phyloP scores from a whole-genome alignment of 1,284 basidiomycete genomes.

The Leccinum solheimii region DNA sequence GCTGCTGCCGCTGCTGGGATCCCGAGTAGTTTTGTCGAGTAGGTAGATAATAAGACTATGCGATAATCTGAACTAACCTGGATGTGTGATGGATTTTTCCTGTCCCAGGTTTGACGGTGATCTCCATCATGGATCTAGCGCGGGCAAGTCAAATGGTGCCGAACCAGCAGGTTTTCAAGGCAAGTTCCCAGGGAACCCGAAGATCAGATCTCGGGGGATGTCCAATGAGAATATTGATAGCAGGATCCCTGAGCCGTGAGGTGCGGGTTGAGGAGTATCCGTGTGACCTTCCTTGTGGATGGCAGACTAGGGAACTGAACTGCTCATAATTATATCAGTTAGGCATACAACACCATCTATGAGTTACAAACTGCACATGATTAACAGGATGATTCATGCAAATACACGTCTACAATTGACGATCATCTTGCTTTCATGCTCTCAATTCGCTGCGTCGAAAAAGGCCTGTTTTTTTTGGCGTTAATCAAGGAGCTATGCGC shows the following conservation, averaged over 20 bases:
- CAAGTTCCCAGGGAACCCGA: background rate
- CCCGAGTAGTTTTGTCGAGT: background rate
- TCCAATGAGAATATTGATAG: background rate
- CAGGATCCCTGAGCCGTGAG: background rate
- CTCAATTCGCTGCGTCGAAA: background rate
- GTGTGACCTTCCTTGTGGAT: background rate
- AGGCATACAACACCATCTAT: background rate
- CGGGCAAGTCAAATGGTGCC: background rate
- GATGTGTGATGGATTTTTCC: background rate
- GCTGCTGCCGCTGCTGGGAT: background rate
- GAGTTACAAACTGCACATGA: background rate
- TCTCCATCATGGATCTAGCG: background rate
- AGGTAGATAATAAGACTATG: background rate
- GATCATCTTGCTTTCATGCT: background rate
- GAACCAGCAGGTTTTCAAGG: background rate
- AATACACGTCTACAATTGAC: background rate
- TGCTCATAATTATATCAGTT: background rate
- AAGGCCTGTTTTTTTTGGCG: background rate
- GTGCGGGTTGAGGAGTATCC: background rate
- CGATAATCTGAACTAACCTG: background rate
- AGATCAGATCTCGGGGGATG: background rate
- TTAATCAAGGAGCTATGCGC: conserved; percentile 16
- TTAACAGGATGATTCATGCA: background rate
- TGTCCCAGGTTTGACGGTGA: background rate
- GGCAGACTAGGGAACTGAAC: no score